phyloP scores from a whole-genome alignment of 1,284 basidiomycete species.

The Moniliophthora roreri region DNA sequence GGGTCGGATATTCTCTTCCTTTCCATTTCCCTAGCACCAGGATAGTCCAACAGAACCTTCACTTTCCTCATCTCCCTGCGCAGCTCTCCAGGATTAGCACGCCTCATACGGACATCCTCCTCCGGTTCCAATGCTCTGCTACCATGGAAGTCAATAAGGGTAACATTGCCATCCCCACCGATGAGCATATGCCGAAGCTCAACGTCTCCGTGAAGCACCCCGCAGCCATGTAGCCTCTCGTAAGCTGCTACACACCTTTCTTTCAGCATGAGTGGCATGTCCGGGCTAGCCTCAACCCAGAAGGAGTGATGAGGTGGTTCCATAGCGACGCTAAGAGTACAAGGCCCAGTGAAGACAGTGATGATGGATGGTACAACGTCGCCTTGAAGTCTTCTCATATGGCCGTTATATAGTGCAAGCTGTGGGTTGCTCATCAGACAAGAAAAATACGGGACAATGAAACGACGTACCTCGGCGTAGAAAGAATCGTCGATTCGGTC shows the following conservation, averaged over 20 bases:
- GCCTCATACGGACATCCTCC: constrained; percentile 33
- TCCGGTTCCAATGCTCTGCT: constrained; percentile 40
- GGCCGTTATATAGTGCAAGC: constrained; percentile 41
- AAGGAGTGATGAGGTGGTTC: constrained; percentile 52
- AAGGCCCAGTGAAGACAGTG: constrained; percentile 41
- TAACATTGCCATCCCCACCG: constrained; percentile 52
- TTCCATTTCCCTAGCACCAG: constrained; percentile 24
- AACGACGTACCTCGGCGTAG: constrained; percentile 37
- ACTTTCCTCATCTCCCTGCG: constrained; percentile 54
- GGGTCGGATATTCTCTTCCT: constrained; percentile 9
- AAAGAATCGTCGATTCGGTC: constrained; percentile 38
- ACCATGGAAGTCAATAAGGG: constrained; percentile 56
- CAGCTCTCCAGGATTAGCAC: constrained; percentile 41
- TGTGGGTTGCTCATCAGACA: constrained; percentile 19
- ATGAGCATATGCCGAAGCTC: constrained; percentile 58
- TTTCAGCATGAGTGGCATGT: constrained; percentile 52
- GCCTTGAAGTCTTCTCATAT: constrained; percentile 54
- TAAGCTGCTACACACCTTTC: constrained; percentile 47
- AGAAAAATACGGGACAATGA: constrained; percentile 18
- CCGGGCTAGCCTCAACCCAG: constrained; percentile 55
- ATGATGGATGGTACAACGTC: constrained; percentile 52
- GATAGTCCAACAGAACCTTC: constrained; percentile 48
- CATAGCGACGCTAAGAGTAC: constrained; percentile 45
- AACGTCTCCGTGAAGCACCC: constrained; percentile 51
- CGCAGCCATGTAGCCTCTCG: constrained; percentile 45